These are phyloP conservation scores for Cladophialophora immunda DNA, from an alignment of 2,329 filamentous ascomycete genomes.

Conservation along the genomic window DNA sequence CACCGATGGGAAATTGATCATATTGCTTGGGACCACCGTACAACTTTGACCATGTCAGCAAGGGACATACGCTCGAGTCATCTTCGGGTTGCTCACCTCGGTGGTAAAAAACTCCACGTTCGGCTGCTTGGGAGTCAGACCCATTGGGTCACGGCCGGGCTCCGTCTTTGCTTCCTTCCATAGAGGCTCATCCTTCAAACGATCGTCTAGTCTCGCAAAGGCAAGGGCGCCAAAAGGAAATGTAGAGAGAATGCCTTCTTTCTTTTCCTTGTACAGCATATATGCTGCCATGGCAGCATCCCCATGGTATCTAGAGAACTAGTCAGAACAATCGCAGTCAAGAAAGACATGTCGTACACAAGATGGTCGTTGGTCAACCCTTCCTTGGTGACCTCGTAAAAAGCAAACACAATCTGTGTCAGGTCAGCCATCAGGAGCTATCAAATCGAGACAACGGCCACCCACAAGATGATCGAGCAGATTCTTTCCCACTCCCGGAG, in stretches of 20 bases:
- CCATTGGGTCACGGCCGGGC: conserved; percentile 69
- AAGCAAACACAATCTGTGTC: conserved; percentile 63
- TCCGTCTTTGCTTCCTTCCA: conserved; percentile 61
- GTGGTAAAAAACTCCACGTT: conserved; percentile 71
- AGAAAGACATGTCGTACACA: conserved; percentile 43
- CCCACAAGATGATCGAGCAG: conserved; percentile 62
- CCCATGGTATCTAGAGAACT: conserved; percentile 56
- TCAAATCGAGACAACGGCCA: conserved; percentile 37
- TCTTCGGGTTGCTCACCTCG: conserved; percentile 58
- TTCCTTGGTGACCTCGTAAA: conserved; percentile 65
- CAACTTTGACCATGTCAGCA: conserved; percentile 32
- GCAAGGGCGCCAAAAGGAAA: conserved; percentile 72
- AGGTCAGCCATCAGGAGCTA: conserved; percentile 37
- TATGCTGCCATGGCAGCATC: conserved; percentile 62
- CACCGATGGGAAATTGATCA: conserved; percentile 58
- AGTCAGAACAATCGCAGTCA: not conserved
- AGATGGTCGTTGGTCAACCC: conserved; percentile 65
- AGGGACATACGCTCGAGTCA: not conserved
- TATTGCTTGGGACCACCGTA: conserved; percentile 63
- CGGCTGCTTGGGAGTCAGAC: conserved; percentile 63
- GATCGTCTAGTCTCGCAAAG: conserved; percentile 68
- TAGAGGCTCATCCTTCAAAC: conserved; percentile 62
- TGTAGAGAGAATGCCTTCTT: conserved; percentile 65
- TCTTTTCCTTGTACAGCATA: conserved; percentile 65
- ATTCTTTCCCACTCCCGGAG: conserved; percentile 63